Evolutionary conservation across 2,329 filamentous ascomycete genomes (phyloP), one percentile per base, ranked within the genome.

Genomic region (Fusarium xylarioides): DNA sequence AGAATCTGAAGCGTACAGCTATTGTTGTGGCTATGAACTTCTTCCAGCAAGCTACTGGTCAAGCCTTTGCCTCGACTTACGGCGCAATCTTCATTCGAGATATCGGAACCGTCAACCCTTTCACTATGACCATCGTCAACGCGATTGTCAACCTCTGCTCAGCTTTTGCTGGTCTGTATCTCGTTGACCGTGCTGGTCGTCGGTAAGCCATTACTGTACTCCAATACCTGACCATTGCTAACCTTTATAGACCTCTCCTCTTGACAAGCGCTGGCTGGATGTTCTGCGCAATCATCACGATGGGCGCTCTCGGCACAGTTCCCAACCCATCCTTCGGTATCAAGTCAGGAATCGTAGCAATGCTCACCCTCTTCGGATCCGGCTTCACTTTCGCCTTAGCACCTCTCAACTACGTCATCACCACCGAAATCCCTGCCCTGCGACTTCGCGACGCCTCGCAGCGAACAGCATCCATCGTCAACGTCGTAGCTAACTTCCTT

Each of bases 31-130:
- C 26, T 7, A 57, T 74, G 40, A 76, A 76, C 34, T 67, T 76
- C n/a, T 46, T 73, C 1, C 47, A 54, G 16, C 75, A 78, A 44
- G 60, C 68, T 1, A 77, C 70, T 1, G 77, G 77, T 3, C 73
- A 77, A 26, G 67, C 71, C 1, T 78, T 78, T 18, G 44, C 59
- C 0, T 76, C 75, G 1, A 69, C 64, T 4, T 78, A 78, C 3
- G 77, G 77, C 8, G 52, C 75, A 0, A 50, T 77, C 4, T 78
- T 75, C 15, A 63, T 78, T 70, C 37, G 69, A 74, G 46, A 57
- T 35, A 4, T 79, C 7, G 72, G 71, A 5, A 72, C 74, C 1
- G 71, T 79, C 14, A 76, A 79, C 52, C 78, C 77, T 0, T 79
- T 79, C 18, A 55, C 74, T 8, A 66, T 79, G 10, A 79, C 78